phyloP scores from a whole-genome alignment of 495 filamentous ascomycete species.

The Elasticomyces elasticus region DNA sequence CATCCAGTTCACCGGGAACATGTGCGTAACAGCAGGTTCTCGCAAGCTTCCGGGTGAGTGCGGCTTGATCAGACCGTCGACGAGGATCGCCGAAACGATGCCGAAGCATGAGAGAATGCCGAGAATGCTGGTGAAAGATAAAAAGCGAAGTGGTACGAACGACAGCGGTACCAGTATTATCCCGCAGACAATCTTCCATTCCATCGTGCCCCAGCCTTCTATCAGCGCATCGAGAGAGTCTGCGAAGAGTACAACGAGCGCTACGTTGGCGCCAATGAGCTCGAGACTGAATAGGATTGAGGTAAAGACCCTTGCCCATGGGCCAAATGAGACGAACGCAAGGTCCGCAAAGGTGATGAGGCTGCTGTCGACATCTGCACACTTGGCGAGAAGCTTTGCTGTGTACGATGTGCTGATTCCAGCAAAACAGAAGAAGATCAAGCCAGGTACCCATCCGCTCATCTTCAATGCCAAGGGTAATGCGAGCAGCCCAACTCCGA shows the following conservation, averaged over 20 bases:
- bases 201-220: constrained; percentile 55
- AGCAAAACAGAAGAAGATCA: constrained; percentile 61
- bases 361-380: constrained; percentile 74
- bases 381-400: constrained; percentile 75
- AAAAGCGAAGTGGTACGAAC: constrained; percentile 71
- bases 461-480: constrained; percentile 84
- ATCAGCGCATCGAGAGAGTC: constrained; percentile 77
- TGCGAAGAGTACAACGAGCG: constrained; percentile 84
- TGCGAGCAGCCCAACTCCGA: constrained; percentile 82
- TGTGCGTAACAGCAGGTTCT: constrained; percentile 66
- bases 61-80: constrained; percentile 78
- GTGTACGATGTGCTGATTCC: constrained; percentile 76
- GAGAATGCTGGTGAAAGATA: constrained; percentile 84
- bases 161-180: constrained; percentile 71
- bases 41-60: constrained; percentile 71
- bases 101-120: constrained; percentile 80
- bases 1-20: constrained; percentile 77
- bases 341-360: constrained; percentile 86
- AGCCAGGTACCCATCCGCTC: constrained; percentile 80
- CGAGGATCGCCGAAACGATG: constrained; percentile 68
- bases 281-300: constrained; percentile 83
- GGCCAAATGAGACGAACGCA: constrained; percentile 86
- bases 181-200: constrained; percentile 84
- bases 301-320: constrained; percentile 64
- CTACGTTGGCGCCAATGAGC: constrained; percentile 79